Evolutionary conservation across 1,139 yeast genomes (phyloP).

Genomic region (Yamadazyma sp.): DNA sequence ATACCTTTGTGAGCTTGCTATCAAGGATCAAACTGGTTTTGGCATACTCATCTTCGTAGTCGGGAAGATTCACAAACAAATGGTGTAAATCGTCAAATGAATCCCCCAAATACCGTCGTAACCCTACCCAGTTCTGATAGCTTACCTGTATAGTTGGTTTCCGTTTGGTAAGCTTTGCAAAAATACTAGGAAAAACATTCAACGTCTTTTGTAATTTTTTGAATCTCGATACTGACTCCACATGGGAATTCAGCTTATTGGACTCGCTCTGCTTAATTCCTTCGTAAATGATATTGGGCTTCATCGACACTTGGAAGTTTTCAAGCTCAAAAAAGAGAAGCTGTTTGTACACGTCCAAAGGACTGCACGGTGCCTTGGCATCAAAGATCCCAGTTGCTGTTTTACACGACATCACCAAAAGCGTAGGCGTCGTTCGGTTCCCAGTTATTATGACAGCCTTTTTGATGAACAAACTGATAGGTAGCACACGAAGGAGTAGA

Average conservation of each 20-base stretch:
- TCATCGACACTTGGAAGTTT: constrained; percentile 58
- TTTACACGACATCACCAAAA: constrained; percentile 62
- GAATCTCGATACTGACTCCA: constrained; percentile 11
- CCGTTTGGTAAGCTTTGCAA: constrained; percentile 5
- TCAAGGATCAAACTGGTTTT: constrained; percentile 75
- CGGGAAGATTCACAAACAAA: constrained; percentile 26
- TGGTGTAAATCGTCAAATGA: constrained; percentile 29
- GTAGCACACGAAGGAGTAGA: constrained; percentile 45
- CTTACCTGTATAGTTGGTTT: constrained; percentile 8
- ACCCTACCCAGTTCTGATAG: constrained; percentile 39
- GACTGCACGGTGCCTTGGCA: constrained; percentile 46
- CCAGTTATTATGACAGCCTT: constrained; percentile 81
- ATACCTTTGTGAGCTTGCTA: constrained; percentile 52
- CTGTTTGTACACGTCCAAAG: constrained; percentile 56
- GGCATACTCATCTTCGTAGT: constrained; percentile 70
- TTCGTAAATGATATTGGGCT: constrained; percentile 65
- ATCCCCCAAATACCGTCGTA: constrained; percentile 44
- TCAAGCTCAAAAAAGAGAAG: constrained; percentile 43
- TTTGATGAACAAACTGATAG: constrained; percentile 56
- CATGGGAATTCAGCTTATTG: constrained; percentile 1
- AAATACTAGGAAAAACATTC: constrained; percentile 8
- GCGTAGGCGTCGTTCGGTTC: constrained; percentile 71
- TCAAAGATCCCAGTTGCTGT: constrained; percentile 63
- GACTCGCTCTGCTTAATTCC: constrained; percentile 15
- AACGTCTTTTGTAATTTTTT: constrained; percentile 24